Conservation (phyloP, 768 basidiomycete species). For the Tulasnella sp. region DNA sequence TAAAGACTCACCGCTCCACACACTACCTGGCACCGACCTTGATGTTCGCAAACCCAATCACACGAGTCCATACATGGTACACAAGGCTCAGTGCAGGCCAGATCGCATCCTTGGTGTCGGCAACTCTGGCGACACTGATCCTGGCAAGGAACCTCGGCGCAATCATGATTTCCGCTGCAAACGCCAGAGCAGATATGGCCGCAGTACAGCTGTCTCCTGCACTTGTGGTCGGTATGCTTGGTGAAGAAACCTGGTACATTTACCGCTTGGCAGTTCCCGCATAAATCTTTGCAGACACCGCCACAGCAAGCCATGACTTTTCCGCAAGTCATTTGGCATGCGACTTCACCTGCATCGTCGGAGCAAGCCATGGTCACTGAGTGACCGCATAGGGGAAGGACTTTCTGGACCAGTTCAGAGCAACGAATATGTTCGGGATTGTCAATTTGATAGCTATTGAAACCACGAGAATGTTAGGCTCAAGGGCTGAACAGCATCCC, state of each 20-base stretch:
- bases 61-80: slow-evolving; percentile 62
- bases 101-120: slow-evolving; percentile 48
- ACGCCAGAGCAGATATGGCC: slow-evolving; percentile 48
- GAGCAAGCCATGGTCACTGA: slow-evolving; percentile 46
- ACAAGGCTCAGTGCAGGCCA: slow-evolving; percentile 51
- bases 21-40: slow-evolving; percentile 50
- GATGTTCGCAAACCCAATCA: slow-evolving; percentile 56
- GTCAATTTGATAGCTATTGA: slow-evolving; percentile 47
- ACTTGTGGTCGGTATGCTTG: slow-evolving; percentile 46
- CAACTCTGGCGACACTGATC: slow-evolving; percentile 53
- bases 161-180: slow-evolving; percentile 50
- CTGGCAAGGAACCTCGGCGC: slow-evolving; percentile 44
- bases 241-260: slow-evolving; percentile 31
- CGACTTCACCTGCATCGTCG: slow-evolving; percentile 39
- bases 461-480: not conserved
- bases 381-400: slow-evolving; percentile 55
- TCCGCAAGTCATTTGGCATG: slow-evolving; percentile 45
- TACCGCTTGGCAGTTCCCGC: slow-evolving; percentile 47
- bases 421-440: slow-evolving; percentile 46
- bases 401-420: slow-evolving; percentile 41
- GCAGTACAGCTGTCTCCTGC: slow-evolving; percentile 52
- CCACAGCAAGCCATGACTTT: slow-evolving; percentile 52
- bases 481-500: not conserved
- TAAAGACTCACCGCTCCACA: slow-evolving; percentile 62
- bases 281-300: slow-evolving; percentile 46